These are phyloP conservation scores for Coniochaeta ligniaria DNA, from an alignment of 2,329 filamentous ascomycete genomes.

Conservation along the genomic window DNA sequence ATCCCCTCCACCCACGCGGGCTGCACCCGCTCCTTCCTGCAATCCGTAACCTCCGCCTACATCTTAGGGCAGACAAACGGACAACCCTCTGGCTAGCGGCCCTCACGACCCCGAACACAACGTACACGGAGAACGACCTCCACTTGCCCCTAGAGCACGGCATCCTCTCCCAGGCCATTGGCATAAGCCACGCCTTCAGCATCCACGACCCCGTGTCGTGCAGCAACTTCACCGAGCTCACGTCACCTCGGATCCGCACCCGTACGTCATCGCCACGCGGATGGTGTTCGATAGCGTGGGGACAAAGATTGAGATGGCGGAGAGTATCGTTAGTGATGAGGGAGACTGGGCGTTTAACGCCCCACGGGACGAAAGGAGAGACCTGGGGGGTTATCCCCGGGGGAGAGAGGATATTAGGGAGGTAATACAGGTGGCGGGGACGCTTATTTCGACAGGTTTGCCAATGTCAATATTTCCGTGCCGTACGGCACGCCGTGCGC, in stretches of 20 bases:
- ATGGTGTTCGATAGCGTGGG: conserved; percentile 17
- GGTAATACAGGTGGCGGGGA: conserved; percentile 20
- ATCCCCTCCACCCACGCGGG: too few species aligned
- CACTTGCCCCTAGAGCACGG: conserved; percentile 16
- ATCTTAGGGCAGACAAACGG: not conserved
- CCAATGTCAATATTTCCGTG: conserved; percentile 15
- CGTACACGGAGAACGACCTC: conserved; percentile 24
- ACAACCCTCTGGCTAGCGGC: not conserved
- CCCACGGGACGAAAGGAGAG: conserved; percentile 14
- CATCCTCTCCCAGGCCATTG: conserved; percentile 21
- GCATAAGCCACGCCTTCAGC: conserved; percentile 24
- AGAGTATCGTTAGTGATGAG: conserved; percentile 15
- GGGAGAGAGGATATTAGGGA: too few species aligned
- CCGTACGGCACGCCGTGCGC: conserved; percentile 18
- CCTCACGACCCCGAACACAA: conserved; percentile 2
- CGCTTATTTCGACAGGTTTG: conserved; percentile 20
- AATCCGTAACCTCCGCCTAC: not conserved
- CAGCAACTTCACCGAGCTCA: conserved; percentile 26
- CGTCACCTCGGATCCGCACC: conserved; percentile 18
- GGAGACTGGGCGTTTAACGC: conserved; percentile 23
- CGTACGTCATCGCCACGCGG: conserved; percentile 30
- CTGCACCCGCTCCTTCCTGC: not conserved
- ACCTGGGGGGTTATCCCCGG: conserved; percentile 16
- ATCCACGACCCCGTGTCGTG: conserved; percentile 23
- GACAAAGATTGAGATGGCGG: conserved; percentile 17